These are phyloP conservation scores for Penicillium digitatum DNA, from an alignment of 2,329 filamentous ascomycete genomes.

Conservation along the genomic window DNA sequence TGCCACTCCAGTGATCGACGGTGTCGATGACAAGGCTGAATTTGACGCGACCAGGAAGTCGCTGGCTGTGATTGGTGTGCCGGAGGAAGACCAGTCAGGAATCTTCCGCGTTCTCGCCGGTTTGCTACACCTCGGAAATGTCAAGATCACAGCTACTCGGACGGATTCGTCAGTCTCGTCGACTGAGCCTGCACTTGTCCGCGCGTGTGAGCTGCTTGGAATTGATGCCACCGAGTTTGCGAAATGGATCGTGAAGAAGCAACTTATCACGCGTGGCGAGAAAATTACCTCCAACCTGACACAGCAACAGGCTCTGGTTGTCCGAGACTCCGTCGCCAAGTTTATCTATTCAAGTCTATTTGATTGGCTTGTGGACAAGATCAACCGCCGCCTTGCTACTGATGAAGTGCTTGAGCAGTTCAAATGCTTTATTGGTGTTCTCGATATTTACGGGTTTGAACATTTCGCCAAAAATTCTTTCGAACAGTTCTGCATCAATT, in stretches of 20 bases:
- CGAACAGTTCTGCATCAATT: conserved; percentile 99
- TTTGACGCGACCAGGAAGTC: conserved; percentile 85
- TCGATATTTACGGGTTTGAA: conserved; percentile 99
- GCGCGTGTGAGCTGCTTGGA: conserved; percentile 78
- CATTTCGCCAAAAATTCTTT: conserved; percentile 99
- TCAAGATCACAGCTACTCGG: conserved; percentile 88
- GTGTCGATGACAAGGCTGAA: conserved; percentile 92
- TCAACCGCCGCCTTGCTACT: conserved; percentile 85
- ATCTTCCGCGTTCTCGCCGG: conserved; percentile 91
- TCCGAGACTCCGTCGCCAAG: conserved; percentile 95
- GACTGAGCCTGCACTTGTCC: conserved; percentile 74
- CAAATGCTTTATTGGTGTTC: conserved; percentile 88
- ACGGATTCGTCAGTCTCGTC: conserved; percentile 80
- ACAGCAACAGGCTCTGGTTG: conserved; percentile 87
- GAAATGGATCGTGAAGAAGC: conserved; percentile 99
- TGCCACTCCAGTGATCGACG: conserved; percentile 82
- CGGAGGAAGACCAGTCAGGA: conserved; percentile 66
- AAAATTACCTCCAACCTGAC: conserved; percentile 96
- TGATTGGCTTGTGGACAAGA: conserved; percentile 97
- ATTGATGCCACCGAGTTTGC: conserved; percentile 83
- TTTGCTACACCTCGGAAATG: conserved; percentile 88
- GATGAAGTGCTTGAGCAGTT: conserved; percentile 80
- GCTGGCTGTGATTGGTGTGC: conserved; percentile 80
- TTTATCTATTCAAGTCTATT: conserved; percentile 98
- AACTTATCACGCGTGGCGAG: conserved; percentile 90